phyloP scores from a whole-genome alignment of 176 grass and related monocot species.

The Elaeis guineensis region DNA sequence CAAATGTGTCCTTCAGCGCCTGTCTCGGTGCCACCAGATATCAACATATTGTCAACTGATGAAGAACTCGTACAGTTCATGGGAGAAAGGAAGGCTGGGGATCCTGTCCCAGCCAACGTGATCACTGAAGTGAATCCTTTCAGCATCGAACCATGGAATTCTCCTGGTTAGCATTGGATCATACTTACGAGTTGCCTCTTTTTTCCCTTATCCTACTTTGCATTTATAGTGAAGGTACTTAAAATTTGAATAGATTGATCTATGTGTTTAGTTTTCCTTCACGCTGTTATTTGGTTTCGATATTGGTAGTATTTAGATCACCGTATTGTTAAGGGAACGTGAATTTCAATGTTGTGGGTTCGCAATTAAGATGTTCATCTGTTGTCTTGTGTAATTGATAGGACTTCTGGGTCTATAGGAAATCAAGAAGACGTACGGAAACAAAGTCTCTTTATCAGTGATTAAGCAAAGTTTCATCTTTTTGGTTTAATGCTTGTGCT shows the following conservation, averaged over 20 bases:
- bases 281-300: background rate
- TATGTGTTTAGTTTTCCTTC: background rate
- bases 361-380: too few relatives aligned
- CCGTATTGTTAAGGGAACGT: too few relatives aligned
- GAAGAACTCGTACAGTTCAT: slow-evolving; percentile 42
- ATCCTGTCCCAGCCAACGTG: slow-evolving; percentile 28
- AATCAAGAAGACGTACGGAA: too few relatives aligned
- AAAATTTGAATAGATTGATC: background rate
- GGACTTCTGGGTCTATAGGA: too few relatives aligned
- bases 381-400: too few relatives aligned
- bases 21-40: slow-evolving; percentile 6
- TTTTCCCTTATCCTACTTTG: slow-evolving; percentile 7
- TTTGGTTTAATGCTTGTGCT: too few relatives aligned
- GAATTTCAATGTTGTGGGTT: background rate
- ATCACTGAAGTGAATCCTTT: slow-evolving; percentile 13
- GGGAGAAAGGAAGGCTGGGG: slow-evolving; percentile 21
- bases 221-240: background rate
- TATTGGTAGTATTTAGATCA: too few relatives aligned
- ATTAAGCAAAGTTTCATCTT: too few relatives aligned
- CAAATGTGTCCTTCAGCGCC: slow-evolving; percentile 17
- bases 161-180: slow-evolving; percentile 28
- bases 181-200: slow-evolving; percentile 12
- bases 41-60: slow-evolving; percentile 25
- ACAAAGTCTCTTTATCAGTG: too few relatives aligned
- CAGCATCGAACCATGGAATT: slow-evolving; percentile 16